Percentiles rank a stretch among this genome's conserved stretches.
Conservation (phyloP, 306 rosid genomes). For the Trifolium dubium region DNA sequence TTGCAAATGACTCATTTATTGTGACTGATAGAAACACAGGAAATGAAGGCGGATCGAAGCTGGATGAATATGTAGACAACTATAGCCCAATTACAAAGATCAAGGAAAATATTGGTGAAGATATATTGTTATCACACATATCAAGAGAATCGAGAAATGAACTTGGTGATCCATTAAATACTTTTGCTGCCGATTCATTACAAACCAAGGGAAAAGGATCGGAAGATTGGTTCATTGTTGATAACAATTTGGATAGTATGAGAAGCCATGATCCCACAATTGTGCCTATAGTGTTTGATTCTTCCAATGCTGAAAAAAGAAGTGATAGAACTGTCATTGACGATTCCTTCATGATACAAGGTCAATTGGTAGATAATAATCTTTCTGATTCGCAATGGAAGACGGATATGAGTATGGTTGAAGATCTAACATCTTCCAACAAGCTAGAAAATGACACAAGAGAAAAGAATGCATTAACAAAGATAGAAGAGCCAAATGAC, state of each 20-base stretch:
- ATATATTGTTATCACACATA: constrained; percentile 48
- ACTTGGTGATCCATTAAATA: constrained; percentile 45
- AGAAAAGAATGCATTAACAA: constrained; percentile 44
- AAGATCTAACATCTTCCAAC: constrained; percentile 51
- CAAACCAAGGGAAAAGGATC: constrained; percentile 44
- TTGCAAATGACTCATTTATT: constrained; percentile 56
- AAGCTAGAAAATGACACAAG: constrained; percentile 38
- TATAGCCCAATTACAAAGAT: constrained; percentile 43
- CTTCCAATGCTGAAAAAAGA: constrained; percentile 42
- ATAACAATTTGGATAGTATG: constrained; percentile 47
- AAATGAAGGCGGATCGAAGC: constrained; percentile 51
- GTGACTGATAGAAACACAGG: constrained; percentile 44
- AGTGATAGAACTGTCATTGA: constrained; percentile 42
- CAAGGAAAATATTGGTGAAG: constrained; percentile 47
- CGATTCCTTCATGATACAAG: constrained; percentile 72
- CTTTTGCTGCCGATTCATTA: constrained; percentile 48
- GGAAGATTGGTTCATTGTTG: constrained; percentile 63
- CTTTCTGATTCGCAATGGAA: constrained; percentile 54
- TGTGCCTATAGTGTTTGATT: constrained; percentile 42
- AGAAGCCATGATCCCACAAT: constrained; percentile 38
- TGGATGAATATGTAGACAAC: constrained; percentile 48
- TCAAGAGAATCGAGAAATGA: constrained; percentile 43
- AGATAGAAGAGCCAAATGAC: constrained; percentile 55
- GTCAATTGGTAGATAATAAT: constrained; percentile 48
- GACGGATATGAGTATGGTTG: constrained; percentile 52